These are phyloP conservation scores for Eutrema japonicum DNA, from an alignment of 345 rosid genomes.

Conservation along the genomic window DNA sequence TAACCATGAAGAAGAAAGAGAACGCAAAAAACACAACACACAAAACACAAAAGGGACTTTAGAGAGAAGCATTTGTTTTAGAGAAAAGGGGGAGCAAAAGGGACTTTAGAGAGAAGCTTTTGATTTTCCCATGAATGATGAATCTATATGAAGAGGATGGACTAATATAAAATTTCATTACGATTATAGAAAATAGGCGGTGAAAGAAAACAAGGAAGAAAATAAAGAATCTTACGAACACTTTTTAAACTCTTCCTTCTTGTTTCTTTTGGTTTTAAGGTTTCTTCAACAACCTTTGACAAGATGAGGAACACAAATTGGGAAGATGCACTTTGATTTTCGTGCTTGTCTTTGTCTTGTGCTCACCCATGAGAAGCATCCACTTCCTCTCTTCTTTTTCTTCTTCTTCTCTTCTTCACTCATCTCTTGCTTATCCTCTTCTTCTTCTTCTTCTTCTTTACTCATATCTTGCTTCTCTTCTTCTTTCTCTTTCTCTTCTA, in stretches of 20 bases:
- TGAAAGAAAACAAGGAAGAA: constrained; percentile 16
- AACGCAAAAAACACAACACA: background rate
- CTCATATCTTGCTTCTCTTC: constrained; percentile 21
- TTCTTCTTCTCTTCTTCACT: constrained; percentile 24
- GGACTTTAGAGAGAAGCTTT: constrained; percentile 24
- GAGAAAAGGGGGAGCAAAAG: constrained; percentile 31
- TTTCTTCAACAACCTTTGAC: constrained; percentile 45
- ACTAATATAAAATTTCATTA: constrained; percentile 18
- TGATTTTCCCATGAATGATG: constrained; percentile 33
- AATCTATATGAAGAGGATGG: constrained; percentile 31
- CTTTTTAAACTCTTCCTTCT: background rate
- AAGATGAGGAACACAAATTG: constrained; percentile 49
- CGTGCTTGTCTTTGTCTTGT: constrained; percentile 55
- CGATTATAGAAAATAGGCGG: constrained; percentile 13
- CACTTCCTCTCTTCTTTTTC: constrained; percentile 49
- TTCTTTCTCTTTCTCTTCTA: constrained; percentile 39
- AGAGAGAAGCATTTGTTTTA: constrained; percentile 25
- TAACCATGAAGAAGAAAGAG: constrained; percentile 17
- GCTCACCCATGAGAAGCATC: constrained; percentile 77
- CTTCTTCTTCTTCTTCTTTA: constrained; percentile 30
- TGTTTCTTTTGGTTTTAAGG: background rate
- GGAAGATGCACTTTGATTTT: constrained; percentile 47
- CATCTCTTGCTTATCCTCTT: constrained; percentile 13
- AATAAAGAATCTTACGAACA: constrained; percentile 29
- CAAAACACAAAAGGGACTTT: constrained; percentile 8